Percentiles rank a stretch among this genome's conserved stretches.
These are phyloP conservation scores for Mucor mucedo DNA, from an alignment of 371 early-diverging fungal species.

Conservation along the genomic window DNA sequence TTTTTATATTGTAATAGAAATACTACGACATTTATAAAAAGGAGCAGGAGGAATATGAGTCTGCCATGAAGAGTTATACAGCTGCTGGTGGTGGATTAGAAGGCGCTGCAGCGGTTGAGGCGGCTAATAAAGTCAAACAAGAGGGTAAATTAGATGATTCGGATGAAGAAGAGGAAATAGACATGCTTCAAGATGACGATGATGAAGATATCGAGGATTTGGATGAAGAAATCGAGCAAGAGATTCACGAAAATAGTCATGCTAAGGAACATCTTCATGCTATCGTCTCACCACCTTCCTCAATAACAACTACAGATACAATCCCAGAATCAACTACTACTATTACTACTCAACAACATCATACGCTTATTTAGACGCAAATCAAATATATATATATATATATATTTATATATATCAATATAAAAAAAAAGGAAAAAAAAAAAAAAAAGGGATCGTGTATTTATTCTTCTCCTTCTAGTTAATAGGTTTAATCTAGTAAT, in stretches of 20 bases:
- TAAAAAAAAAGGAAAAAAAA: conserved; percentile 1
- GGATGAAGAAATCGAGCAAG: conserved; percentile 14
- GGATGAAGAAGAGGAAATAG: conserved; percentile 44
- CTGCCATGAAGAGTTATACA: conserved; percentile 31
- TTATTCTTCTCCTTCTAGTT: conserved; percentile 29
- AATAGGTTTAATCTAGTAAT: conserved; percentile 55
- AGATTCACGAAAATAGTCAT: not conserved
- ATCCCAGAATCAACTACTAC: conserved; percentile 12
- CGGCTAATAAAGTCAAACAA: conserved; percentile 22
- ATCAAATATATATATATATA: too few relatives aligned
- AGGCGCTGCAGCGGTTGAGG: conserved; percentile 32
- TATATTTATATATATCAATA: not conserved
- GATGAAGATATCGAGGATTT: conserved; percentile 18
- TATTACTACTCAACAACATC: conserved; percentile 1
- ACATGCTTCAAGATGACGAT: conserved; percentile 24
- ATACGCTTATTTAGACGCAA: not conserved
- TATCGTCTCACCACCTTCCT: conserved; percentile 21
- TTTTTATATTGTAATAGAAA: conserved; percentile 25
- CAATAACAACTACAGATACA: conserved; percentile 1
- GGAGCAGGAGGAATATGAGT: conserved; percentile 28
- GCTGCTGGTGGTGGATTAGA: conserved; percentile 32
- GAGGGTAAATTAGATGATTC: conserved; percentile 64
- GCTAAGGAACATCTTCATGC: not conserved
- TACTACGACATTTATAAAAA: conserved; percentile 28
- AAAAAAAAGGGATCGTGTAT: not conserved